A percentile compares a stretch with the other conserved stretches of the same genome.
phyloP scores from a whole-genome alignment of 73 alveolate species.

The Effrenium voratum region DNA sequence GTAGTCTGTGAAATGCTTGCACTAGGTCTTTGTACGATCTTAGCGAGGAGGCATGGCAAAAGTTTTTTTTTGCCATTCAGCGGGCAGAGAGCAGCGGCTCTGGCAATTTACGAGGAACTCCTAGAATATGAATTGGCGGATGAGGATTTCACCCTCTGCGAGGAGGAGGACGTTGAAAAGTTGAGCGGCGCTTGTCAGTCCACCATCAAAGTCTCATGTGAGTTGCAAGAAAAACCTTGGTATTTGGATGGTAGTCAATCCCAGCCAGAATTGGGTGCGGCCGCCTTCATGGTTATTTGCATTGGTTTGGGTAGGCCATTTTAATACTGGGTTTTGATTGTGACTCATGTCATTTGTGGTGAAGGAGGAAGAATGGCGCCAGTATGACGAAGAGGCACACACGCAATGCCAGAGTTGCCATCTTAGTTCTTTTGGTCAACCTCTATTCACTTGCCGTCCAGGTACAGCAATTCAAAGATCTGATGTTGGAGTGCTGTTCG shows the following conservation, averaged over 20 bases:
- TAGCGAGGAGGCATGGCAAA: neutral
- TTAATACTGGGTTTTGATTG: neutral
- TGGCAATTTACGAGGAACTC: conserved; percentile 27
- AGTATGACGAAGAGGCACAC: conserved; percentile 33
- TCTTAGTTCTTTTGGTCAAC: neutral
- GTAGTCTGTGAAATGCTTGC: too few relatives aligned
- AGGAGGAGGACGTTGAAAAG: conserved; percentile 29
- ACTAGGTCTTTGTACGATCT: too few relatives aligned
- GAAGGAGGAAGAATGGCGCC: conserved; percentile 58
- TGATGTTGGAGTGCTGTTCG: conserved; percentile 48
- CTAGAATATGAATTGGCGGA: conserved; percentile 52
- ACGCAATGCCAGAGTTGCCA: neutral
- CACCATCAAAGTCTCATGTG: too few relatives aligned
- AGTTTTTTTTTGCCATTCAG: too few relatives aligned
- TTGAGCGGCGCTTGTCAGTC: too few relatives aligned
- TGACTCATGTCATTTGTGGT: neutral
- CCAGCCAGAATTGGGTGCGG: too few relatives aligned
- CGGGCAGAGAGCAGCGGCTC: neutral
- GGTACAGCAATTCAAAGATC: conserved; percentile 48
- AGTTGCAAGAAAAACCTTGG: too few relatives aligned
- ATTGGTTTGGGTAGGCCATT: neutral
- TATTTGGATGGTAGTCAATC: too few relatives aligned
- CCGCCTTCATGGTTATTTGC: neutral
- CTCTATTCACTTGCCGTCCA: neutral
- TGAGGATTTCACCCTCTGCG: conserved; percentile 70